Conservation (phyloP, 164 flowering plant genomes). For the Houttuynia cordata region DNA sequence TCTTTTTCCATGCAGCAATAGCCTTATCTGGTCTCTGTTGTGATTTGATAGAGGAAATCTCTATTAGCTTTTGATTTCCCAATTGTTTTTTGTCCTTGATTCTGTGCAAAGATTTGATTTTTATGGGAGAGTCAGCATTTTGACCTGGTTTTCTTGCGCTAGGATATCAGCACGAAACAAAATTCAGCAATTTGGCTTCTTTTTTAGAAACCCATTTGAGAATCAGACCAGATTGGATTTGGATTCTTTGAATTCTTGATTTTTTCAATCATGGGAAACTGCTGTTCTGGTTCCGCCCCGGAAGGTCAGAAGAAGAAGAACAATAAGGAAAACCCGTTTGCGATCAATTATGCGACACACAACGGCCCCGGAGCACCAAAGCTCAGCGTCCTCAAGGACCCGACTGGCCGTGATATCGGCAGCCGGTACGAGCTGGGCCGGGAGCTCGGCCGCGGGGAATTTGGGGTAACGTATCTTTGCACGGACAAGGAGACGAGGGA, state of each 20-base stretch:
- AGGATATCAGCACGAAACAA: not conserved
- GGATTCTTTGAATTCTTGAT: not conserved
- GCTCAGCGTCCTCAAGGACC: slow-evolving; percentile 41
- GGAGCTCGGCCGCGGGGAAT: slow-evolving; percentile 84
- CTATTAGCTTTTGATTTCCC: not conserved
- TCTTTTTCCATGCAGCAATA: not conserved
- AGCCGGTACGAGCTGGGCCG: slow-evolving; percentile 51
- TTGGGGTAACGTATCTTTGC: slow-evolving; percentile 72
- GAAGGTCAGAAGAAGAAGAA: slow-evolving; percentile 19
- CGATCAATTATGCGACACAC: slow-evolving; percentile 28
- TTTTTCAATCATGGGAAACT: slow-evolving; percentile 55
- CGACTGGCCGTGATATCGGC: slow-evolving; percentile 57
- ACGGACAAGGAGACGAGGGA: slow-evolving; percentile 49
- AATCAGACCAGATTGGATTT: not conserved
- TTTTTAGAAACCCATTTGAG: not conserved
- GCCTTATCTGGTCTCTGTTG: not conserved
- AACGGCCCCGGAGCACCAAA: slow-evolving; percentile 21
- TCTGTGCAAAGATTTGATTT: not conserved
- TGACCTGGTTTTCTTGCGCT: no score
- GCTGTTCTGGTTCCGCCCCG: slow-evolving; percentile 52
- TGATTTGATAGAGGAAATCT: not conserved
- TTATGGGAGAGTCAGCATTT: no score
- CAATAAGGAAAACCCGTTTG: slow-evolving; percentile 53
- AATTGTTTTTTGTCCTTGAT: not conserved
- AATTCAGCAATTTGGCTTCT: not conserved